Base-by-base conservation (phyloP, 2,329 filamentous ascomycete genomes). In the Fonsecaea nubica region DNA sequence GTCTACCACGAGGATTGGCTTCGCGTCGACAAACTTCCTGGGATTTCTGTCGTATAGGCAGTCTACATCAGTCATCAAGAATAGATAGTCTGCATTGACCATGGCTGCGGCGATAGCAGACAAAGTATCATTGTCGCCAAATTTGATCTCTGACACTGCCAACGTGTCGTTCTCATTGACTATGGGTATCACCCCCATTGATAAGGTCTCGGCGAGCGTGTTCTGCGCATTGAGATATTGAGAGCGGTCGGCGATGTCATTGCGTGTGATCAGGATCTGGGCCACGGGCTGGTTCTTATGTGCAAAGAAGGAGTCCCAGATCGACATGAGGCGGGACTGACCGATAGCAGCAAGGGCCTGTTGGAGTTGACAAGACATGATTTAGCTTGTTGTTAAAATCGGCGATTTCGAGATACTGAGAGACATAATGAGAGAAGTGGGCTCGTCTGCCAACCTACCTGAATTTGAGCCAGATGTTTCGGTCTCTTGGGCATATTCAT, bases 151-250 rank as follows among this genome's bases (percentile, higher is more conserved):
- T 53, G 94, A 92, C 71, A 99, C 95, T 30, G 93, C 92, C 62
- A 99, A 82, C 2, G 95, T 99, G 78, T 99, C 95, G 79, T 99
- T 99, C 80, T 99, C 95, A 75, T 99, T 99, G 70, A 99, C 95
- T 74, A 99, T 97, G 9, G 95, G 95, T 69, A 99, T 96, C 32
- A 98, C 94, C 1, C 93, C 93, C 90, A 97, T 95, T 74, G 93
- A 89, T 18, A 99, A 82, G 55, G 98, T 85, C 78, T 97, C 92
- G 60, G 88, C 86, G 77, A 99, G 92, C 0, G 95, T 98, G 76
- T 97, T 97, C 80, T 97, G 93, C 0, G 95, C 95, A 81, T 99
- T 99, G 70, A 93, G 86, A 77, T 98, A 99, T 83, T 96, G 91
- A 33, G 92, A 94, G 67, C 92, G 89, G 81, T 98, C 94, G 53